A percentile compares a stretch with the other conserved stretches of the same genome.
Conservation (phyloP, 352 stramenopile genomes). For the Phytophthora idaei region DNA sequence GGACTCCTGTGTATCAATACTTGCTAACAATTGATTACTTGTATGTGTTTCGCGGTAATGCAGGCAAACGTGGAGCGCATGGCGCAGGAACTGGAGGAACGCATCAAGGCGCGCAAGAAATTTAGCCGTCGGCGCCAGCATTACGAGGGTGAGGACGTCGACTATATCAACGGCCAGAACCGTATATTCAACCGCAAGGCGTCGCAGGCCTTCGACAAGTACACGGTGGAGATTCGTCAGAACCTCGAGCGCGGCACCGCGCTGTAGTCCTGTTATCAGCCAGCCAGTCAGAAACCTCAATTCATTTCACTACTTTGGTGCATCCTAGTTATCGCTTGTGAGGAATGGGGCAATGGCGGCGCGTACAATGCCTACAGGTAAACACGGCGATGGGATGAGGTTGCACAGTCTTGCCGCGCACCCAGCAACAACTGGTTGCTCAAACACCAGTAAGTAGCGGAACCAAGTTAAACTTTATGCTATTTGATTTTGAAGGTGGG, state of each 20-base stretch:
- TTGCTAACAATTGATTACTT: slow-evolving; percentile 4
- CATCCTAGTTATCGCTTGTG: too few relatives aligned
- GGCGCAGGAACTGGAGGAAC: slow-evolving; percentile 72
- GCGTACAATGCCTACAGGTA: too few relatives aligned
- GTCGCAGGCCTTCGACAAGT: slow-evolving; percentile 96
- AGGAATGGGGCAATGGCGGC: too few relatives aligned
- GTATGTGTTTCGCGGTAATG: not conserved
- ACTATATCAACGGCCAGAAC: slow-evolving; percentile 99
- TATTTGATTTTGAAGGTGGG: not conserved
- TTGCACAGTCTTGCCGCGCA: too few relatives aligned
- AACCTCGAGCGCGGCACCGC: slow-evolving; percentile 98
- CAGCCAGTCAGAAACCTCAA: not conserved
- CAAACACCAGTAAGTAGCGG: not conserved
- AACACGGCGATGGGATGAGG: too few relatives aligned
- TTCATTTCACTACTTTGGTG: not conserved
- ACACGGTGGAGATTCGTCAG: slow-evolving; percentile 97
- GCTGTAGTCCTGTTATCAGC: slow-evolving; percentile 64
- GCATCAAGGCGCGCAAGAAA: slow-evolving; percentile 74
- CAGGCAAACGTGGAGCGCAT: slow-evolving; percentile 77
- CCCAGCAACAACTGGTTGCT: not conserved
- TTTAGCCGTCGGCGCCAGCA: slow-evolving; percentile 79
- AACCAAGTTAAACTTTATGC: not conserved
- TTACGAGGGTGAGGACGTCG: slow-evolving; percentile 92
- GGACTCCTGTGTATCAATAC: not conserved
- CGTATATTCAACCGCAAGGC: slow-evolving; percentile 98